phyloP scores from a whole-genome alignment of 495 filamentous ascomycete species.

The Penicillium argentinense region DNA sequence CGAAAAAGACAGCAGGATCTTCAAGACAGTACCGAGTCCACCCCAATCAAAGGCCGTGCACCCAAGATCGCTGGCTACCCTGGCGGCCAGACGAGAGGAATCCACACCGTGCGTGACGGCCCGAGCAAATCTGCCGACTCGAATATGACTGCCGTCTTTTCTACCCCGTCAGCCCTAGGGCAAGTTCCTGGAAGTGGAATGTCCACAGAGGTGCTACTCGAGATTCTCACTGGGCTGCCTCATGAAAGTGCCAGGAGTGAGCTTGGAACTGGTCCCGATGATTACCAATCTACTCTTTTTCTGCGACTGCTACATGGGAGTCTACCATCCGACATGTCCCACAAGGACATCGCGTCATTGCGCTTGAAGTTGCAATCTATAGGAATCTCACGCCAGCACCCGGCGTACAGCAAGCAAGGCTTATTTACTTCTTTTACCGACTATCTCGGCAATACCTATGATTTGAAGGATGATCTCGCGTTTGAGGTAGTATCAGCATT shows the following conservation, averaged over 20 bases:
- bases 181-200: slow-evolving; percentile 7
- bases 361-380: slow-evolving; percentile 37
- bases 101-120: slow-evolving; percentile 18
- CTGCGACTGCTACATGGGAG: slow-evolving; percentile 43
- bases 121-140: not conserved
- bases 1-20: slow-evolving; percentile 25
- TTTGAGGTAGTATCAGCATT: slow-evolving; percentile 38
- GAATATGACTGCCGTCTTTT: not conserved
- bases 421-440: slow-evolving; percentile 32
- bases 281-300: slow-evolving; percentile 49
- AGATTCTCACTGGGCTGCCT: slow-evolving; percentile 33
- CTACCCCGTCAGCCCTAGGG: not conserved
- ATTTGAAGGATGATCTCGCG: slow-evolving; percentile 35
- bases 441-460: slow-evolving; percentile 30
- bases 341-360: slow-evolving; percentile 26
- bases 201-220: slow-evolving; percentile 29
- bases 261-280: slow-evolving; percentile 43
- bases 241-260: slow-evolving; percentile 27
- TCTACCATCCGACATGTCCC: slow-evolving; percentile 29
- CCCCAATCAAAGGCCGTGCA: too few relatives aligned
- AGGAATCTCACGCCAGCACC: slow-evolving; percentile 38
- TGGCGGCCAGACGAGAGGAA: slow-evolving; percentile 19
- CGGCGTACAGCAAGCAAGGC: slow-evolving; percentile 34
- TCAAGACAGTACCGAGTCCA: slow-evolving; percentile 11
- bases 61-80: slow-evolving; percentile 14